Evolutionary conservation across 2,329 filamentous ascomycete genomes (phyloP).

Genomic region (Elsinoe fawcettii): DNA sequence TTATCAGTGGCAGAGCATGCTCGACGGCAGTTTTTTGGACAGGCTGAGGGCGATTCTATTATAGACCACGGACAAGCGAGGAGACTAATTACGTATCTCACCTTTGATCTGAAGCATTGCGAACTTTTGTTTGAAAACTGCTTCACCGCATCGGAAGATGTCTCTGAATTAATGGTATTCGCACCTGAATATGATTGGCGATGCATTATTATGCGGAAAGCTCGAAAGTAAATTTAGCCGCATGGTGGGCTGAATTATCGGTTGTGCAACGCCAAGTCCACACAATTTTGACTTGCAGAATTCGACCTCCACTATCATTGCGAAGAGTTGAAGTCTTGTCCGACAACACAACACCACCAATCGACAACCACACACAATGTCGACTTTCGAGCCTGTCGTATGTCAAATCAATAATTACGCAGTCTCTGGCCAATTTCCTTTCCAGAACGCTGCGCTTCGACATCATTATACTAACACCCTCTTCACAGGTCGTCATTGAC

Average conservation of each 20-base stretch:
- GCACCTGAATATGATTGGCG: no score
- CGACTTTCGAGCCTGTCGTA: constrained; percentile 58
- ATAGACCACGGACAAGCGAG: neutral
- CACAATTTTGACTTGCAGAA: neutral
- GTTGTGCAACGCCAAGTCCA: constrained; percentile 1
- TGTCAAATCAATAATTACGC: constrained; percentile 28
- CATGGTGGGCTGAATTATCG: neutral
- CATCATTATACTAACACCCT: constrained; percentile 13
- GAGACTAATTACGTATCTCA: no score
- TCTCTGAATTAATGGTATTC: no score
- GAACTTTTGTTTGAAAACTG: no score
- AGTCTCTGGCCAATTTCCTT: neutral
- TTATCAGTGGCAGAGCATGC: neutral
- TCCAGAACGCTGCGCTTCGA: neutral
- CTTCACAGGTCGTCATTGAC: constrained; percentile 84
- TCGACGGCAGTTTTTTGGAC: neutral
- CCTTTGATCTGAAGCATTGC: no score
- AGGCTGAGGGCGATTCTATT: neutral
- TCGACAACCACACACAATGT: constrained; percentile 43
- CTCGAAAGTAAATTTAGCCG: neutral
- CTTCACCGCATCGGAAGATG: no score
- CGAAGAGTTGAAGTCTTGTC: neutral
- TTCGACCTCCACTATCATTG: neutral
- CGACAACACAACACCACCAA: neutral
- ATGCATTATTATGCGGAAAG: neutral